A percentile compares a stretch with the other conserved stretches of the same genome.
These are phyloP conservation scores for Lachancea kluyveri DNA, from an alignment of 805 yeast genomes.

Conservation along the genomic window DNA sequence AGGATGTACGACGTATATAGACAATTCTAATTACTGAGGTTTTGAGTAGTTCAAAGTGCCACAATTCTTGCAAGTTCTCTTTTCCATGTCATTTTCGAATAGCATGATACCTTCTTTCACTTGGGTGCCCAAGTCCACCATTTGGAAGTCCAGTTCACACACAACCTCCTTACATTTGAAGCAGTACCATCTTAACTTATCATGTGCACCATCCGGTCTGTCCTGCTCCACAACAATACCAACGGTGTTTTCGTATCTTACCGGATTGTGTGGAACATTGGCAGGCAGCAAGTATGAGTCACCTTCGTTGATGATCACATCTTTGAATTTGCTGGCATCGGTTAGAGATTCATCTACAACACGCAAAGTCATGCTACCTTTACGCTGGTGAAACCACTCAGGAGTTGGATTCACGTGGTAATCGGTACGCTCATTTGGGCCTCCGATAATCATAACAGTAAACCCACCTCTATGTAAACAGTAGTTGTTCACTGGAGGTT, in stretches of 20 bases:
- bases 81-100: conserved; percentile 56
- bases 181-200: conserved; percentile 86
- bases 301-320: conserved; percentile 72
- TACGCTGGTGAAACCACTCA: conserved; percentile 84
- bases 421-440: conserved; percentile 91
- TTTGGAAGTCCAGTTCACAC: conserved; percentile 65
- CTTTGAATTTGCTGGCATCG: conserved; percentile 61
- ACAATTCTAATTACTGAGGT: conserved; percentile 47
- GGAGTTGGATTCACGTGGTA: conserved; percentile 93
- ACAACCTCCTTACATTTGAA: conserved; percentile 57
- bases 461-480: conserved; percentile 89
- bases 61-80: conserved; percentile 70
- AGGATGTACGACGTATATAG: too few species aligned
- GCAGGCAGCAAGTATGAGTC: conserved; percentile 84
- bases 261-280: conserved; percentile 85
- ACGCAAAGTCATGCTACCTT: conserved; percentile 77
- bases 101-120: conserved; percentile 73
- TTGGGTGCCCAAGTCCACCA: conserved; percentile 82
- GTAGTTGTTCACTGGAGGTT: conserved; percentile 90
- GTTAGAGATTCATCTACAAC: conserved; percentile 52
- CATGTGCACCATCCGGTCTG: conserved; percentile 65
- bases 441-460: conserved; percentile 94
- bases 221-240: conserved; percentile 93
- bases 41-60: conserved; percentile 67
- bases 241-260: conserved; percentile 75